Conservation (phyloP, 1,284 basidiomycete species). For the Xerocomus tenax region DNA sequence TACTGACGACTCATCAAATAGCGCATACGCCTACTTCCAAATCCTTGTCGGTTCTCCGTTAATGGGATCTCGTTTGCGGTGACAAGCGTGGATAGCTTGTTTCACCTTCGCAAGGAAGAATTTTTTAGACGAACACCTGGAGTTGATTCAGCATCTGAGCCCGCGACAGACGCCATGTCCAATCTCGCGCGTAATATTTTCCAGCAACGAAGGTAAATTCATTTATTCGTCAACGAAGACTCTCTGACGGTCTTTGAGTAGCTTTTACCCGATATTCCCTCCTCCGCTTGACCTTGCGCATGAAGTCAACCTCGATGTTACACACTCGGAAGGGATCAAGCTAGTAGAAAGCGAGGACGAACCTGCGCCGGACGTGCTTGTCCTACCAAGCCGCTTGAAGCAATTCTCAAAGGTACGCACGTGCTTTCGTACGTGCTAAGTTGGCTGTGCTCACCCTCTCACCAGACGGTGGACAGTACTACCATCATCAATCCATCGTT, state of each 20-base stretch:
- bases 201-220: constrained; percentile 72
- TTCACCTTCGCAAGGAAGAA: constrained; percentile 84
- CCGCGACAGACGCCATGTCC: constrained; percentile 65
- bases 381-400: constrained; percentile 78
- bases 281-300: constrained; percentile 62
- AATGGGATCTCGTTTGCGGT: constrained; percentile 77
- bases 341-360: constrained; percentile 39
- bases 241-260: constrained; percentile 27
- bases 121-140: constrained; percentile 65
- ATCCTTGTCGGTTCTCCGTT: constrained; percentile 77
- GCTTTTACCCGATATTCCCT: constrained; percentile 94
- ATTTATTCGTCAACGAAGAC: not conserved
- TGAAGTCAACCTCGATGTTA: constrained; percentile 83
- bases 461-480: constrained; percentile 58
- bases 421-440: not conserved
- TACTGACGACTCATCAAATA: constrained; percentile 26
- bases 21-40: constrained; percentile 76
- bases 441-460: not conserved
- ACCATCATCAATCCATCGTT: constrained; percentile 66
- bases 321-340: constrained; percentile 53
- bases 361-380: constrained; percentile 69
- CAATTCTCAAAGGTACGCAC: constrained; percentile 72
- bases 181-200: constrained; percentile 74
- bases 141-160: constrained; percentile 44
- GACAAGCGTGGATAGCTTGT: constrained; percentile 79